Percentiles rank a stretch among this genome's conserved stretches.
Evolutionary conservation across 2,329 filamentous ascomycete genomes (phyloP).

Genomic region (Ophiostoma tasmaniense): DNA sequence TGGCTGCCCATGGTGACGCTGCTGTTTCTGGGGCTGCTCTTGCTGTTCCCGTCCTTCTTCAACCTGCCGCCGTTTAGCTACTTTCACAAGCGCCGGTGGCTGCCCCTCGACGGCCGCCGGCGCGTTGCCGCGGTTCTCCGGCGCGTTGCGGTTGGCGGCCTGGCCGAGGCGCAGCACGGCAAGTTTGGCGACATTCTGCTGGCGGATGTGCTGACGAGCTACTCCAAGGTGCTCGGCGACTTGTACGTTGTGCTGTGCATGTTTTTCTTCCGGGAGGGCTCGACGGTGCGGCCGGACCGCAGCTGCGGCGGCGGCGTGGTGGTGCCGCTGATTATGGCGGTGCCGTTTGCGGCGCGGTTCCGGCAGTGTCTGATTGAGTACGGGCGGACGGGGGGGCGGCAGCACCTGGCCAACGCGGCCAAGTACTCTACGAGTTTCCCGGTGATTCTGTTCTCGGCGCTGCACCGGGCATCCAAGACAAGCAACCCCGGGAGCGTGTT

Average conservation of each 20-base stretch:
- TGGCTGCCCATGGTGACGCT: constrained; percentile 83
- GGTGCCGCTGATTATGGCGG: constrained; percentile 74
- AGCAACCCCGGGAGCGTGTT: constrained; percentile 30
- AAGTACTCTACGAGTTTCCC: constrained; percentile 96
- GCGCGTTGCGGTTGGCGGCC: constrained; percentile 72
- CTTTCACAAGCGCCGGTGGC: not conserved
- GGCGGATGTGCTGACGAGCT: constrained; percentile 89
- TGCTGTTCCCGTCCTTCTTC: constrained; percentile 62
- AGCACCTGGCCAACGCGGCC: constrained; percentile 84
- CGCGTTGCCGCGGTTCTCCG: constrained; percentile 68
- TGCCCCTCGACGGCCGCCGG: constrained; percentile 61
- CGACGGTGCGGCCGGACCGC: constrained; percentile 73
- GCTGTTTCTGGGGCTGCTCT: constrained; percentile 58
- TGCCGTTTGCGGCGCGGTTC: constrained; percentile 78
- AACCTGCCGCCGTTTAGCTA: constrained; percentile 29
- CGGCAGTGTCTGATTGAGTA: constrained; percentile 91
- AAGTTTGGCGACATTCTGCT: constrained; percentile 93
- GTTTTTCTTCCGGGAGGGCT: constrained; percentile 58
- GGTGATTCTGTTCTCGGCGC: constrained; percentile 70
- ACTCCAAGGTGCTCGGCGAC: constrained; percentile 85
- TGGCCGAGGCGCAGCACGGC: constrained; percentile 78
- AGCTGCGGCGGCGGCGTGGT: constrained; percentile 69
- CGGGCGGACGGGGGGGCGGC: constrained; percentile 60
- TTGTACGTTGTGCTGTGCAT: constrained; percentile 85
- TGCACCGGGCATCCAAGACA: constrained; percentile 54